Conservation (phyloP, 805 yeast species). For the Starmerella sp. region DNA sequence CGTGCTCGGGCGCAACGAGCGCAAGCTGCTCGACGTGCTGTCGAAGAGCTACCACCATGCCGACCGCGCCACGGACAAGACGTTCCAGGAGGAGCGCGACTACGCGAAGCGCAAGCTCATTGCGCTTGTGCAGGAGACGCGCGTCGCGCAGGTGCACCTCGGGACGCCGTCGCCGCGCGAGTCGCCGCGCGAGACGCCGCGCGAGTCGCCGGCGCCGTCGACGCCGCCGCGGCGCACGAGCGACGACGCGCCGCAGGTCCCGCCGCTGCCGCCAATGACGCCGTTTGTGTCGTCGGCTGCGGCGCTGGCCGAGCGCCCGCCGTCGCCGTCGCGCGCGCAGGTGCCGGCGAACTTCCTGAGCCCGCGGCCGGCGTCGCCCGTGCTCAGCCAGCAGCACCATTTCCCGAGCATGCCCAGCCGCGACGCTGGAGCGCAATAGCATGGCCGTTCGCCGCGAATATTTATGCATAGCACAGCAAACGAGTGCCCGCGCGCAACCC, state of each 20-base stretch:
- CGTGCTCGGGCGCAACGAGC: slow-evolving; percentile 72
- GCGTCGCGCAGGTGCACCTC: neutral
- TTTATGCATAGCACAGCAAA: too few species aligned
- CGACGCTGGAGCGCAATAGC: neutral
- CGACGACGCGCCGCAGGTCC: neutral
- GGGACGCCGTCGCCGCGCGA: neutral
- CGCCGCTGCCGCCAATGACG: neutral
- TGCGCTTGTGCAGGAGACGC: slow-evolving; percentile 12
- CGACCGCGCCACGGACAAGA: slow-evolving; percentile 49
- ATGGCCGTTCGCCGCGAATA: neutral
- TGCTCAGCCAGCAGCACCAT: slow-evolving; percentile 6
- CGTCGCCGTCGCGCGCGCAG: slow-evolving; percentile 21
- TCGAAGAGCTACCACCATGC: slow-evolving; percentile 44
- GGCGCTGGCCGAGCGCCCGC: slow-evolving; percentile 8
- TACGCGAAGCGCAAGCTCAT: slow-evolving; percentile 68
- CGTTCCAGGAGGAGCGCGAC: slow-evolving; percentile 65
- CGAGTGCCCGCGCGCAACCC: neutral
- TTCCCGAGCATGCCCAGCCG: slow-evolving; percentile 1
- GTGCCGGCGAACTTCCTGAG: slow-evolving; percentile 11
- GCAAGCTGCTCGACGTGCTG: slow-evolving; percentile 59
- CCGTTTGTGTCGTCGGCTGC: neutral
- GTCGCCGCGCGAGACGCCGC: neutral
- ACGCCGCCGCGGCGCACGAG: neutral
- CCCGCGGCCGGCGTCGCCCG: slow-evolving; percentile 12
- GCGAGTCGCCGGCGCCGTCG: neutral